A percentile compares a stretch with the other conserved stretches of the same genome.
These are phyloP conservation scores for Sclerotinia sclerotiorum DNA, from an alignment of 2,329 filamentous ascomycete genomes.

Conservation along the genomic window DNA sequence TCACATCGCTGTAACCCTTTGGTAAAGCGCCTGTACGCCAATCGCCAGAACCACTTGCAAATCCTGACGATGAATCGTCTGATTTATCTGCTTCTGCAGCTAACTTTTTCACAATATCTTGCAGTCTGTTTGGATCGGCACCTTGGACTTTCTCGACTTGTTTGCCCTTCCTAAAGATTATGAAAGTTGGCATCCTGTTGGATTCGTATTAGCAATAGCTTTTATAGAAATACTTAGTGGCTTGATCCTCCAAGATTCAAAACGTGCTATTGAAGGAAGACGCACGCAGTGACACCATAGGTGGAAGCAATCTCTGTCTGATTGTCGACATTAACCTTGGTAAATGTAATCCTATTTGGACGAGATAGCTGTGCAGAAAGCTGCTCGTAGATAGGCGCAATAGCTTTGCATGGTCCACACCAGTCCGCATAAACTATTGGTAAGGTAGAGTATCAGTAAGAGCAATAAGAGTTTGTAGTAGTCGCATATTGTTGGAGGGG, in stretches of 20 bases:
- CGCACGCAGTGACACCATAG: slow-evolving; percentile 69
- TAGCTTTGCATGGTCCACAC: slow-evolving; percentile 80
- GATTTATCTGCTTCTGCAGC: slow-evolving; percentile 58
- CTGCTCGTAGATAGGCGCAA: slow-evolving; percentile 79
- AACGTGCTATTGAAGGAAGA: slow-evolving; percentile 21
- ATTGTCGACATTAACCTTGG: slow-evolving; percentile 80
- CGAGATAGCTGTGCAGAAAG: slow-evolving; percentile 70
- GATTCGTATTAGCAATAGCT: slow-evolving; percentile 19
- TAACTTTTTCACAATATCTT: slow-evolving; percentile 69
- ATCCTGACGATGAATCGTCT: slow-evolving; percentile 43
- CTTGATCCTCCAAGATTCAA: background rate
- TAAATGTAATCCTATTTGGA: slow-evolving; percentile 74
- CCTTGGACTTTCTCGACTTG: slow-evolving; percentile 69
- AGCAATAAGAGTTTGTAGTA: slow-evolving; percentile 9
- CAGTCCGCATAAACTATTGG: slow-evolving; percentile 79
- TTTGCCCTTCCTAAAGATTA: slow-evolving; percentile 75
- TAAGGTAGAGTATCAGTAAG: slow-evolving; percentile 23
- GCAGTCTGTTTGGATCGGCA: slow-evolving; percentile 69
- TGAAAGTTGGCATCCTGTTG: slow-evolving; percentile 76
- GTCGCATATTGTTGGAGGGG: slow-evolving; percentile 36
- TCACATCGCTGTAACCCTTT: slow-evolving; percentile 80
- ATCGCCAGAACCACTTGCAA: slow-evolving; percentile 45
- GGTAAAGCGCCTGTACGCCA: slow-evolving; percentile 79
- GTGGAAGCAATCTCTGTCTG: slow-evolving; percentile 71
- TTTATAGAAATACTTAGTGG: background rate